These are phyloP conservation scores for Dimocarpus longan DNA, from an alignment of 345 rosid genomes.

Conservation along the genomic window DNA sequence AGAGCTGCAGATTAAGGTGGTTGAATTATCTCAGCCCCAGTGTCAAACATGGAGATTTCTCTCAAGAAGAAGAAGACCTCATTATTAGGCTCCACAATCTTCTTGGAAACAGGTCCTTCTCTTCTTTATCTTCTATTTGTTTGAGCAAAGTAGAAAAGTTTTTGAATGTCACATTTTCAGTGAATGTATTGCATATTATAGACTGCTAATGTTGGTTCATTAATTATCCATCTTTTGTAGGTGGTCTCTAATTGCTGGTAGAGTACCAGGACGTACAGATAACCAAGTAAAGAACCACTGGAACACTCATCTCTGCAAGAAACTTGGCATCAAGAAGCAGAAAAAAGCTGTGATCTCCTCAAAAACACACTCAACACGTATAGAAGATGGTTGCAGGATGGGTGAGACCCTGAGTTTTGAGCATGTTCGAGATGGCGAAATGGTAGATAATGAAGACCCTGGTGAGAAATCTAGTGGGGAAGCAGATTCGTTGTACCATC, in stretches of 20 bases:
- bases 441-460: neutral
- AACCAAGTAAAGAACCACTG: slow-evolving; percentile 61
- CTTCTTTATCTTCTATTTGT: neutral
- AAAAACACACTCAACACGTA: neutral
- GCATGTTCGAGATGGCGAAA: neutral
- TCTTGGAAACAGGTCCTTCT: slow-evolving; percentile 31
- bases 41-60: slow-evolving; percentile 29
- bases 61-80: slow-evolving; percentile 36
- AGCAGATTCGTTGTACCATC: neutral
- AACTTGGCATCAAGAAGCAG: slow-evolving; percentile 26
- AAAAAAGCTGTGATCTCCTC: neutral
- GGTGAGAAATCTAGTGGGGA: slow-evolving; percentile 1
- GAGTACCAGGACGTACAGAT: slow-evolving; percentile 58
- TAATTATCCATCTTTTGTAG: slow-evolving; percentile 17
- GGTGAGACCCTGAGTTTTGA: neutral
- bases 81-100: slow-evolving; percentile 33
- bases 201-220: neutral
- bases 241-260: slow-evolving; percentile 62
- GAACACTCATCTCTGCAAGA: slow-evolving; percentile 59
- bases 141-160: neutral
- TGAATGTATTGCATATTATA: too few species aligned
- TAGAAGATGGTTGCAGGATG: neutral
- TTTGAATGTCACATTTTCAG: neutral
- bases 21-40: slow-evolving; percentile 28
- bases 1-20: slow-evolving; percentile 36